A percentile compares a stretch with the other conserved stretches of the same genome.
Evolutionary conservation across 805 yeast genomes (phyloP).

Genomic region (Metschnikowia santaceciliae): DNA sequence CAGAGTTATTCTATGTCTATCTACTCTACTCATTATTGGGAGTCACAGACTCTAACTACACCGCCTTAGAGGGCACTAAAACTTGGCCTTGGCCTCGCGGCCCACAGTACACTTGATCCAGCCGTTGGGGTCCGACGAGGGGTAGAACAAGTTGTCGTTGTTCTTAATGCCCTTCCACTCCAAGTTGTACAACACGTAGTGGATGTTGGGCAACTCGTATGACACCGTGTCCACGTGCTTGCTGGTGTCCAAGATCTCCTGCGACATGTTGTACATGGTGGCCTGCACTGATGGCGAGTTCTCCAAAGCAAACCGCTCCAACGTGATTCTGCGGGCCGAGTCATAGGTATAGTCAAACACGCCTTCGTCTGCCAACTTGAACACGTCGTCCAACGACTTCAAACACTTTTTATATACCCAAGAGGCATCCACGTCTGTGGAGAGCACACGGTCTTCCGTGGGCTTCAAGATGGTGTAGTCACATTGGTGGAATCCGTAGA

Average conservation of each 20-base stretch:
- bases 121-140: constrained; percentile 91
- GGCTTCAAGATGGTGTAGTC: constrained; percentile 87
- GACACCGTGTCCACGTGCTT: constrained; percentile 60
- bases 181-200: constrained; percentile 76
- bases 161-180: constrained; percentile 80
- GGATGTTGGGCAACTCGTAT: constrained; percentile 86
- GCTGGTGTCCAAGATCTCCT: constrained; percentile 58
- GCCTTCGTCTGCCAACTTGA: constrained; percentile 52
- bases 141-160: constrained; percentile 82
- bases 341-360: constrained; percentile 62
- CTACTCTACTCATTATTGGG: too few relatives aligned
- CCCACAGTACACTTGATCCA: constrained; percentile 83
- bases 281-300: constrained; percentile 95
- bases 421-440: constrained; percentile 75
- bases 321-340: constrained; percentile 63
- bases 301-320: constrained; percentile 77
- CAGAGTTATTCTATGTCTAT: too few relatives aligned
- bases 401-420: constrained; percentile 60
- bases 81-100: constrained; percentile 47
- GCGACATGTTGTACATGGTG: constrained; percentile 91
- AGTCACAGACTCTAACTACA: too few relatives aligned
- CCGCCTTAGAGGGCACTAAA: constrained; percentile 26
- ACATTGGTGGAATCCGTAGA: constrained; percentile 80
- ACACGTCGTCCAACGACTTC: constrained; percentile 44
- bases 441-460: constrained; percentile 77